Evolutionary conservation across 148 eudicot genomes (phyloP).

Genomic region (Silene latifolia): DNA sequence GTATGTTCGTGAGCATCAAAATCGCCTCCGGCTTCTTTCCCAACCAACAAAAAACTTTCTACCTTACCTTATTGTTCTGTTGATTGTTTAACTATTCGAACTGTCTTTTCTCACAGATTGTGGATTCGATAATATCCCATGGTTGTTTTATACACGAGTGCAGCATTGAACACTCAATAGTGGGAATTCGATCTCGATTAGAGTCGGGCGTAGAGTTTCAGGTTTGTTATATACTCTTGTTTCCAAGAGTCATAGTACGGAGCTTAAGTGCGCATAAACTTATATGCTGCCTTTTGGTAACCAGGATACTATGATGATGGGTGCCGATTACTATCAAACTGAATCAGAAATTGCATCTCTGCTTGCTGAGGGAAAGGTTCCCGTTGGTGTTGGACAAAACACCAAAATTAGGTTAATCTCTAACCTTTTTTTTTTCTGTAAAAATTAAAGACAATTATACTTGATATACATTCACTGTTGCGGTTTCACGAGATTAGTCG

Average conservation of each 20-base stretch:
- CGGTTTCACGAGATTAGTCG: not conserved
- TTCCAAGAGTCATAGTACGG: not conserved
- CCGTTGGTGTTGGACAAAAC: conserved; percentile 86
- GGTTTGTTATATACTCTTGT: conserved; percentile 37
- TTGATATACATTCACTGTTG: not conserved
- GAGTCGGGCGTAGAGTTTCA: conserved; percentile 72
- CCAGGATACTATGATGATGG: conserved; percentile 93
- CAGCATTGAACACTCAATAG: conserved; percentile 65
- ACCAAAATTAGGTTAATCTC: conserved; percentile 64
- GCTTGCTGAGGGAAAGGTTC: conserved; percentile 73
- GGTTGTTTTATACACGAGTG: conserved; percentile 82
- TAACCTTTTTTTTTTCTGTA: not conserved
- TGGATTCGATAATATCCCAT: conserved; percentile 84
- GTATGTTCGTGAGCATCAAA: conserved; percentile 29
- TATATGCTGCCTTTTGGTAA: not conserved
- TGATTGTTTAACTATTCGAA: not conserved
- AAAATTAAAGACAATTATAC: not conserved
- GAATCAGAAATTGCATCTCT: conserved; percentile 77
- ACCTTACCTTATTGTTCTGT: not conserved
- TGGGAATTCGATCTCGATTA: conserved; percentile 78
- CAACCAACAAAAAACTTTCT: not conserved
- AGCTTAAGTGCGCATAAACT: not conserved
- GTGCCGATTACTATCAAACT: conserved; percentile 93
- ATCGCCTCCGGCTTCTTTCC: not conserved
- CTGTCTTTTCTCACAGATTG: conserved; percentile 44